Percentiles rank a stretch among this genome's conserved stretches.
Conservation (phyloP, 352 stramenopile genomes). For the Pythium rishiriense region DNA sequence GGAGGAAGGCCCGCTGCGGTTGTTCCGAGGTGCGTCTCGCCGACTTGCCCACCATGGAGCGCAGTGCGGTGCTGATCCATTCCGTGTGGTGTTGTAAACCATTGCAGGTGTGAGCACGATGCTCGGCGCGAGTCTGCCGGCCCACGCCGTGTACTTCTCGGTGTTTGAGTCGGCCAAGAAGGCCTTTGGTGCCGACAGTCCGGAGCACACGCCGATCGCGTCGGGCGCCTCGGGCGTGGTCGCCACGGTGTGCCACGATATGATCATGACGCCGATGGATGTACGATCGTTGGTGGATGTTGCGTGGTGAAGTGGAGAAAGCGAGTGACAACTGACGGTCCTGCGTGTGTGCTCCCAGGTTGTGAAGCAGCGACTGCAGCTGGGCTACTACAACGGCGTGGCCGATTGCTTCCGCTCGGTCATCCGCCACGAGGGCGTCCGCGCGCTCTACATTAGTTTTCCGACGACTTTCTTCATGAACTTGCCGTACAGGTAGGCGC, state of each 20-base stretch:
- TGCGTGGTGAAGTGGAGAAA: slow-evolving; percentile 5
- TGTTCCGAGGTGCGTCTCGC: slow-evolving; percentile 87
- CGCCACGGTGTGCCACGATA: slow-evolving; percentile 96
- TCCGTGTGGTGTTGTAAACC: background rate
- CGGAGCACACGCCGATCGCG: slow-evolving; percentile 68
- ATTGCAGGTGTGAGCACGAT: slow-evolving; percentile 94
- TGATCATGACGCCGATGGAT: slow-evolving; percentile 99
- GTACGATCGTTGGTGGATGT: slow-evolving; percentile 35
- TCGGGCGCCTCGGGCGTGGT: slow-evolving; percentile 90
- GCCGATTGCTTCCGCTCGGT: slow-evolving; percentile 88
- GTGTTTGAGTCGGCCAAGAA: slow-evolving; percentile 92
- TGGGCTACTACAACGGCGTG: slow-evolving; percentile 97
- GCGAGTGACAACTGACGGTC: background rate
- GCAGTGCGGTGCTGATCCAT: background rate
- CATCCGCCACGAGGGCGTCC: slow-evolving; percentile 71
- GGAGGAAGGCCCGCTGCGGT: slow-evolving; percentile 70
- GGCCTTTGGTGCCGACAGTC: slow-evolving; percentile 65
- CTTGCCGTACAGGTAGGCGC: slow-evolving; percentile 92
- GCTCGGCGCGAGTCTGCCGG: slow-evolving; percentile 96
- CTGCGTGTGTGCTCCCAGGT: slow-evolving; percentile 52
- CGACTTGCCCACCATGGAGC: background rate
- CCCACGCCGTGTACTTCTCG: slow-evolving; percentile 94
- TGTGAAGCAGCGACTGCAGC: slow-evolving; percentile 98
- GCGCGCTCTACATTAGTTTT: slow-evolving; percentile 93
- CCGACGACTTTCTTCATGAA: slow-evolving; percentile 98